Evolutionary conservation across 1,284 basidiomycete genomes (phyloP).

Genomic region (Leucoagaricus sp.): DNA sequence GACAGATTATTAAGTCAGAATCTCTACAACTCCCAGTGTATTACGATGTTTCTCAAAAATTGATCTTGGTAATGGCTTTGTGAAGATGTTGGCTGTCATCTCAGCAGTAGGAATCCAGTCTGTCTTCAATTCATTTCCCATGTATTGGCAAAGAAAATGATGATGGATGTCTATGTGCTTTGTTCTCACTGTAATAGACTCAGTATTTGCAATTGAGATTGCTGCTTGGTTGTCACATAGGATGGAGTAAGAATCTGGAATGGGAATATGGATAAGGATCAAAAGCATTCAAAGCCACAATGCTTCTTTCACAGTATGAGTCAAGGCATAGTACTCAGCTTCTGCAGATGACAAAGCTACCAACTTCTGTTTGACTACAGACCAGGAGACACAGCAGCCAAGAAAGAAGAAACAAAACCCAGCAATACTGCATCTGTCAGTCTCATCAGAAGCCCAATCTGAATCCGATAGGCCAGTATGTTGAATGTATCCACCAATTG

Average conservation of each 20-base stretch:
- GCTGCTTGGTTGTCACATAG: constrained; percentile 34
- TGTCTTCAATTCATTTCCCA: constrained; percentile 18
- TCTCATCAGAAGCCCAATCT: constrained; percentile 26
- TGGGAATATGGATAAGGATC: neutral
- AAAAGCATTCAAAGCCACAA: constrained; percentile 25
- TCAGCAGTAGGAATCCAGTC: constrained; percentile 26
- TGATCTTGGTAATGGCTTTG: constrained; percentile 14
- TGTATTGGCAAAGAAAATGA: constrained; percentile 32
- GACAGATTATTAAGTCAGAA: neutral
- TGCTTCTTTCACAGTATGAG: constrained; percentile 26
- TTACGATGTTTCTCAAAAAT: constrained; percentile 4
- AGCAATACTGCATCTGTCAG: constrained; percentile 24
- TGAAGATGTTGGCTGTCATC: constrained; percentile 31
- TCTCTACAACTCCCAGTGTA: neutral
- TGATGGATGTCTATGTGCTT: constrained; percentile 46
- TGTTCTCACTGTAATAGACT: constrained; percentile 32
- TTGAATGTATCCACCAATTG: neutral
- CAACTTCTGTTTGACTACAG: constrained; percentile 49
- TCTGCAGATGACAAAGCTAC: constrained; percentile 28
- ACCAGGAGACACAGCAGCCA: constrained; percentile 22
- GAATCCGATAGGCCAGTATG: constrained; percentile 21
- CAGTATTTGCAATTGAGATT: constrained; percentile 31
- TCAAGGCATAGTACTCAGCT: constrained; percentile 28
- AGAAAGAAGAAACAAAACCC: constrained; percentile 23
- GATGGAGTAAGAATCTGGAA: constrained; percentile 15